Conservation (phyloP, 2,329 filamentous ascomycete species). For the Trichocomaceae sp. region DNA sequence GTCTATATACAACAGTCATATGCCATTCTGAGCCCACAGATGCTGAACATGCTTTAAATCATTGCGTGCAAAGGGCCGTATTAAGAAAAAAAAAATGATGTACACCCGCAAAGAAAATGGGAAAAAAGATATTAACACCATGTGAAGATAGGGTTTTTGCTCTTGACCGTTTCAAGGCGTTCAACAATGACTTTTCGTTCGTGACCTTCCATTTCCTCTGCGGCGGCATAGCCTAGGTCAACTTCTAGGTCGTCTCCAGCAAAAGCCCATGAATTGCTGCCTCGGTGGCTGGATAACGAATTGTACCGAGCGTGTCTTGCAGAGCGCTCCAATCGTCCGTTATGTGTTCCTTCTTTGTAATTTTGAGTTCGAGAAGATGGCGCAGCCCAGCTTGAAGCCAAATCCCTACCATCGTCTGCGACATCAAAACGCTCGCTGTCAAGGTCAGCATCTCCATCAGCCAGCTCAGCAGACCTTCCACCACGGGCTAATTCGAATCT, state of each 20-base stretch:
- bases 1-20: constrained; percentile 9
- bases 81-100: constrained; percentile 11
- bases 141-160: constrained; percentile 89
- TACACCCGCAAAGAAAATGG: background rate
- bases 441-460: constrained; percentile 27
- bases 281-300: constrained; percentile 37
- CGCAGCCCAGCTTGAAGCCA: constrained; percentile 33
- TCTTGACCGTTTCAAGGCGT: constrained; percentile 90
- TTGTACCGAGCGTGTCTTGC: constrained; percentile 23
- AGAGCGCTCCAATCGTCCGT: constrained; percentile 16
- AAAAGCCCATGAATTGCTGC: constrained; percentile 41
- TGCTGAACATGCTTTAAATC: background rate
- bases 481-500: constrained; percentile 61
- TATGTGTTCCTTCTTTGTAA: constrained; percentile 17
- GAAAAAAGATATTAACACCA: constrained; percentile 64
- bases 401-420: constrained; percentile 27
- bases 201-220: constrained; percentile 86
- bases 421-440: constrained; percentile 22
- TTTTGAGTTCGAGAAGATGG: constrained; percentile 19
- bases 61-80: constrained; percentile 1
- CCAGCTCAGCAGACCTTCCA: constrained; percentile 32
- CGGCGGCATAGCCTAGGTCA: constrained; percentile 88
- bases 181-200: constrained; percentile 95
- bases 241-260: constrained; percentile 77
- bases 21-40: background rate